Conservation (phyloP, 495 filamentous ascomycete genomes). For the Aspergillus ostianus region DNA sequence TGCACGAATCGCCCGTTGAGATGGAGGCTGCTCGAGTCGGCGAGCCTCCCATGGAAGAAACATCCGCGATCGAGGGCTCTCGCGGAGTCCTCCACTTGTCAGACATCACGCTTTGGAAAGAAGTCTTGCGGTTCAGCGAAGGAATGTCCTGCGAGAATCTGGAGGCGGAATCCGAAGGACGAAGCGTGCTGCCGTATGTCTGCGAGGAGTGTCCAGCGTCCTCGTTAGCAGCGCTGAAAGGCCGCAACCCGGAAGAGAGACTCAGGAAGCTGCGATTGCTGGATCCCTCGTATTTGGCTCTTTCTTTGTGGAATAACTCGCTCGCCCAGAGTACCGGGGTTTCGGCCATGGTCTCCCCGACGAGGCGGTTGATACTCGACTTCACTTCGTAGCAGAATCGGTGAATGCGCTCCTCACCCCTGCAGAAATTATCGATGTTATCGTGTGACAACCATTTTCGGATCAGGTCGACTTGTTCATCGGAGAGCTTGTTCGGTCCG, state of each 20-base stretch:
- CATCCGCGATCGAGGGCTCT: conserved; percentile 47
- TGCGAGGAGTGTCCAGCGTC: conserved; percentile 36
- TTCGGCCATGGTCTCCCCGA: conserved; percentile 82
- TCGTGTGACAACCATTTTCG: conserved; percentile 78
- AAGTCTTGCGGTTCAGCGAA: conserved; percentile 42
- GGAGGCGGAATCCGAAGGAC: conserved; percentile 43
- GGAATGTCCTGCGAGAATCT: conserved; percentile 35
- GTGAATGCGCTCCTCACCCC: conserved; percentile 93
- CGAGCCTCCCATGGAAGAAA: conserved; percentile 58
- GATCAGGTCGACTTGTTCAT: conserved; percentile 89
- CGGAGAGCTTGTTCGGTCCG: conserved; percentile 91
- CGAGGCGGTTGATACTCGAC: conserved; percentile 79
- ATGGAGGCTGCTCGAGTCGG: conserved; percentile 48
- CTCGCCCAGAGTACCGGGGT: conserved; percentile 92
- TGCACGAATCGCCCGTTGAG: conserved; percentile 71
- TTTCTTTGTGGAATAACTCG: conserved; percentile 79
- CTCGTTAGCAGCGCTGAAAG: conserved; percentile 56
- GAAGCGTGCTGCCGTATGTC: conserved; percentile 28
- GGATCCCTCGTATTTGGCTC: conserved; percentile 69
- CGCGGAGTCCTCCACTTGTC: conserved; percentile 58
- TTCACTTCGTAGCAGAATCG: conserved; percentile 90
- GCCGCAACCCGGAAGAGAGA: conserved; percentile 40
- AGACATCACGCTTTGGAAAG: conserved; percentile 65
- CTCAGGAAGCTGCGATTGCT: conserved; percentile 46
- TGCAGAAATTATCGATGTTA: conserved; percentile 89